Conservation (phyloP, 1,284 basidiomycete genomes). For the Austroboletus olivaceoglutinosus region DNA sequence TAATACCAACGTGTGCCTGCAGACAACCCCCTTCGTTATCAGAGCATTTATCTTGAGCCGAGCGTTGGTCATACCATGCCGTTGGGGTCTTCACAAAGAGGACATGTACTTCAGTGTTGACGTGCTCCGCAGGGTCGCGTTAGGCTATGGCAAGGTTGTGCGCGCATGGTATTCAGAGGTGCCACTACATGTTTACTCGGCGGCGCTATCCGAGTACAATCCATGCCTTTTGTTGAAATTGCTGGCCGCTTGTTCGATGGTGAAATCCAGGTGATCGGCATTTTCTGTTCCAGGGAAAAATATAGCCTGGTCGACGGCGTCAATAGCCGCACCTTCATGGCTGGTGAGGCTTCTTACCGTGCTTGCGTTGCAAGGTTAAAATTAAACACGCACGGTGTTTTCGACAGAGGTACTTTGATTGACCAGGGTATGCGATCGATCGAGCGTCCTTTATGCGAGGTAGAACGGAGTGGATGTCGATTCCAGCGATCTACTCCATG, state of each 20-base stretch:
- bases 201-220: too few species aligned
- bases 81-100: slow-evolving; percentile 28
- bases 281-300: slow-evolving; percentile 22
- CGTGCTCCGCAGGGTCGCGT: neutral
- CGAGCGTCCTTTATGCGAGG: slow-evolving; percentile 28
- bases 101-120: slow-evolving; percentile 13
- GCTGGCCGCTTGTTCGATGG: too few species aligned
- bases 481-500: slow-evolving; percentile 26
- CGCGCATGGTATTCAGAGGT: slow-evolving; percentile 17
- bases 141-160: slow-evolving; percentile 24
- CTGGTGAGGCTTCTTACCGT: slow-evolving; percentile 14
- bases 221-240: too few species aligned
- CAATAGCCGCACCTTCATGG: slow-evolving; percentile 23
- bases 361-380: neutral
- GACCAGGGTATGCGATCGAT: slow-evolving; percentile 33
- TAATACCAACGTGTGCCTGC: neutral
- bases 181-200: slow-evolving; percentile 20
- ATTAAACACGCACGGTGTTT: neutral
- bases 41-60: slow-evolving; percentile 11
- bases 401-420: slow-evolving; percentile 28
- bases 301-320: slow-evolving; percentile 25
- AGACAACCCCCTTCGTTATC: neutral
- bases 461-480: slow-evolving; percentile 26
- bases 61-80: slow-evolving; percentile 22
- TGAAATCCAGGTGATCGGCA: slow-evolving; percentile 12